These are phyloP conservation scores for Thraustochytrium aureum DNA, from an alignment of 352 stramenopile genomes.

Conservation along the genomic window DNA sequence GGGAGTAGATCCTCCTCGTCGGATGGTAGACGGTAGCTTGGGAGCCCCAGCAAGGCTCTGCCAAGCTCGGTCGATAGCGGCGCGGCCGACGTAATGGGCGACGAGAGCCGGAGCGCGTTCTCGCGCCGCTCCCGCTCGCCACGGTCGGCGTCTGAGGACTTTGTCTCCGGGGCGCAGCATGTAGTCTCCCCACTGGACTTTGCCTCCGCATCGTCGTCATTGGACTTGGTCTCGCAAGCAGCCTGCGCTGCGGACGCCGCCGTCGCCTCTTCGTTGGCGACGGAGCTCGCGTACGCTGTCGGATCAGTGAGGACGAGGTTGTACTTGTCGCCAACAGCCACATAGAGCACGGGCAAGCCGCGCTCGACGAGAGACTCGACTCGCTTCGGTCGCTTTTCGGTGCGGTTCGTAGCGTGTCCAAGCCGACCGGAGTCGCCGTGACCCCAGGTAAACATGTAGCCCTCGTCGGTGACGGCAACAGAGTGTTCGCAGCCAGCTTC, in stretches of 20 bases:
- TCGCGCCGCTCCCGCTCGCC: background rate
- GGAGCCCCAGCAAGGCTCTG: conserved; percentile 1
- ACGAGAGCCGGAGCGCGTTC: too few relatives aligned
- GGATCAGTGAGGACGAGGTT: conserved; percentile 39
- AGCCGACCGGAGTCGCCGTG: conserved; percentile 60
- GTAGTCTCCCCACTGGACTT: background rate
- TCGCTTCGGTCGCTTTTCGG: conserved; percentile 47
- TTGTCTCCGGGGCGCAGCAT: background rate
- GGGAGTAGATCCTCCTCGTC: conserved; percentile 37
- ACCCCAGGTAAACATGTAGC: conserved; percentile 57
- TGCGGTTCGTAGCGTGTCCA: conserved; percentile 54
- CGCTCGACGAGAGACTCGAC: conserved; percentile 36
- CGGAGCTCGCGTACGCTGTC: background rate
- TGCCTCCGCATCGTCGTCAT: background rate
- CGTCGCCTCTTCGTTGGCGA: background rate
- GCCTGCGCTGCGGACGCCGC: background rate
- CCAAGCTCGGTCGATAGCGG: background rate
- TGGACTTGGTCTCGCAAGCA: background rate
- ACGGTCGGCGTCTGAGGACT: background rate
- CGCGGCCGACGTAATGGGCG: too few relatives aligned
- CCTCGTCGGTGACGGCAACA: conserved; percentile 40
- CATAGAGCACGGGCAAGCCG: conserved; percentile 21
- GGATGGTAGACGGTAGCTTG: background rate
- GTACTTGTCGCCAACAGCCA: conserved; percentile 53
- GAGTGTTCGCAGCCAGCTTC: conserved; percentile 56